Base-by-base conservation (phyloP, 495 filamentous ascomycete species). In the Penicillium lagena region DNA sequence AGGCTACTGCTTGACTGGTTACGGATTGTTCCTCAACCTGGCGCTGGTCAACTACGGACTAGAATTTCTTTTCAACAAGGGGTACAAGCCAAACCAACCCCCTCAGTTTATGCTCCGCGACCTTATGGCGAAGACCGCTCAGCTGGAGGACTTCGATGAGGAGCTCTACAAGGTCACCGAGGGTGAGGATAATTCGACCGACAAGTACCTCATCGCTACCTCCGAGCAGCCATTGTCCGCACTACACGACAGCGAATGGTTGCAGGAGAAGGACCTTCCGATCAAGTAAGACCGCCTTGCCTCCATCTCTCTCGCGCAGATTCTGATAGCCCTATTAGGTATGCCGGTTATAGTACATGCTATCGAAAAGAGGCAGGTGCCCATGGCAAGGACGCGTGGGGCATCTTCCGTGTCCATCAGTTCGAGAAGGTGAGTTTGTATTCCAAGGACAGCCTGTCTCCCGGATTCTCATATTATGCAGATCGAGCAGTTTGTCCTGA, bases 71-170 rank as follows among this genome's bases (percentile, higher is more conserved):
- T 77, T 77, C 61, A 65, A 67, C 62, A 71, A 82, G 68, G 75
- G 86, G 11, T 97, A 94, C 67, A 89, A 74, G n/a, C 82, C 89
- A 2, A 85, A 93, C 43, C 89, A 95, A 59, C 88, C 91, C 9
- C 93, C 93, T 2, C 89, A 90, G 51, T 95, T 98, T 71, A 97
- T 97, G 93, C 77, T 91, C 40, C 84, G 82, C 67, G 87, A 95
- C 33, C 83, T 87, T 63, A 97, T 97, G 94, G 93, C 89, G n/a
- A 96, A 96, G 72, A 98, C 93, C 1, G 93, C 93, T 4, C 94
- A 98, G 68, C 80, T 98, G 12, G 89, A 91, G 58, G 87, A 97
- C 51, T 98, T 97, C 56, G 93, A 97, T 53, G 93, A 98, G 63
- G 90, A 97, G 58, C 66, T 97, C 33, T 98, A 98, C 71, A 97